phyloP scores from a whole-genome alignment of 75 land plant genomes.

The Adiantum capillusveneris region DNA sequence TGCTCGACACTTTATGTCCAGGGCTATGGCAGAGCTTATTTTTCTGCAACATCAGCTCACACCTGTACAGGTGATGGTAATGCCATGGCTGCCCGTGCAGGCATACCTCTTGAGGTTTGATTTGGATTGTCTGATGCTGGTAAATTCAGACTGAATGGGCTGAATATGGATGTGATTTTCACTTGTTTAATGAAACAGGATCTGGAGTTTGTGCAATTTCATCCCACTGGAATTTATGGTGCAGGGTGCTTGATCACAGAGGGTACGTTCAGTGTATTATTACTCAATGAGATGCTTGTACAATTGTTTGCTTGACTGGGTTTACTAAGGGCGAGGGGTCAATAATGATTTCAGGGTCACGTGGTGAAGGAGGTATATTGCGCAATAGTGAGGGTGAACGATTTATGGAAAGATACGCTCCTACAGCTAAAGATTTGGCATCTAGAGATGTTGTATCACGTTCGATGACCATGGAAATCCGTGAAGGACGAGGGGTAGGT shows the following conservation, averaged over 20 bases:
- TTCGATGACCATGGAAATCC: conserved; percentile 99
- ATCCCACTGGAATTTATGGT: conserved; percentile 98
- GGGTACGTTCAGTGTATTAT: no score
- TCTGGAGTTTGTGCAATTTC: conserved; percentile 97
- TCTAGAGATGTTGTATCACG: conserved; percentile 98
- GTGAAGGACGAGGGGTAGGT: conserved; percentile 99
- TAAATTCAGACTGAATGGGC: background rate
- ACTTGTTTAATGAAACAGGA: conserved; percentile 43
- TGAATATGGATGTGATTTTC: background rate
- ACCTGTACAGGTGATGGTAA: conserved; percentile 99
- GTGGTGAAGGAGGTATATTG: conserved; percentile 98
- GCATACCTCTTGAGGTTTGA: conserved; percentile 75
- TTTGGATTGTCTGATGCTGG: no score
- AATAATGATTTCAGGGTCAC: conserved; percentile 53
- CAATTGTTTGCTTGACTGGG: no score
- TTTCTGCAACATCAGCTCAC: conserved; percentile 98
- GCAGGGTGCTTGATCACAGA: conserved; percentile 99
- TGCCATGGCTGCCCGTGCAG: conserved; percentile 99
- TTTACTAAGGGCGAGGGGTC: no score
- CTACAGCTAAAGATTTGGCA: conserved; percentile 98
- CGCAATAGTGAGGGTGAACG: conserved; percentile 99
- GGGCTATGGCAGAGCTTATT: conserved; percentile 97
- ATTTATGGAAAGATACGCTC: conserved; percentile 99
- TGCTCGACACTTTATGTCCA: conserved; percentile 8
- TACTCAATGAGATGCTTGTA: no score